A percentile compares a stretch with the other conserved stretches of the same genome.
These are phyloP conservation scores for Excoecaria agallocha DNA, from an alignment of 345 rosid species.

Conservation along the genomic window DNA sequence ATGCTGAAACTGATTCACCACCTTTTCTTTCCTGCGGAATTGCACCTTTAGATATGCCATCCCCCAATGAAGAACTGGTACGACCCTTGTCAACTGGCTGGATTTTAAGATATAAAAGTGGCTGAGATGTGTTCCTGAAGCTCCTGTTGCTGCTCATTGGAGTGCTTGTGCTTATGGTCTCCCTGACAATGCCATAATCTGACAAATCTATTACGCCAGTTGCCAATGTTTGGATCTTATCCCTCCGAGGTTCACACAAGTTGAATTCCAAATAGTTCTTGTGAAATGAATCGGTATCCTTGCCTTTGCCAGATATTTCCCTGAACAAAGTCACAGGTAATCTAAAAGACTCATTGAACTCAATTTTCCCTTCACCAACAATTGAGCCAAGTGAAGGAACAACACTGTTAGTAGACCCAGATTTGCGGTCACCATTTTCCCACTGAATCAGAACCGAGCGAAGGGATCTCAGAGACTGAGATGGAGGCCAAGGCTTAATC, in stretches of 20 bases:
- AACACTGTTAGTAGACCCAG: conserved; percentile 64
- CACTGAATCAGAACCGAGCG: conserved; percentile 85
- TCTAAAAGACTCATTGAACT: conserved; percentile 75
- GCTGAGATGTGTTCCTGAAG: conserved; percentile 68
- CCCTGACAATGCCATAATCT: conserved; percentile 63
- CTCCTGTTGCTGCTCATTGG: conserved; percentile 75
- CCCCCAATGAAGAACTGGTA: conserved; percentile 40
- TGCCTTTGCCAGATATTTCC: conserved; percentile 55
- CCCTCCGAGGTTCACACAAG: conserved; percentile 87
- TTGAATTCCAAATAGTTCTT: conserved; percentile 70
- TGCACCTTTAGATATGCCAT: conserved; percentile 34
- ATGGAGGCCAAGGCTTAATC: conserved; percentile 97
- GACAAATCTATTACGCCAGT: conserved; percentile 75
- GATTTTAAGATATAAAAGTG: conserved; percentile 58
- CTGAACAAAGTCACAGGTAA: conserved; percentile 60
- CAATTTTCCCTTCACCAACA: conserved; percentile 78
- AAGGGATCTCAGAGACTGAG: conserved; percentile 78
- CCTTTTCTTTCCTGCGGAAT: conserved; percentile 39
- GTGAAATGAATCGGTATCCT: conserved; percentile 48
- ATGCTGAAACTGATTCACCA: conserved; percentile 65
- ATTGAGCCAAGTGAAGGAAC: conserved; percentile 73
- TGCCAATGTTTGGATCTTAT: conserved; percentile 74
- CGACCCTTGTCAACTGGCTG: conserved; percentile 49
- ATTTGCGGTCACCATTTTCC: conserved; percentile 74
- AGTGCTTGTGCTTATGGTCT: conserved; percentile 44